Evolutionary conservation across 495 filamentous ascomycete species (phyloP), one percentile per base, ranked within the genome.

Genomic region (Aspergillus affinis): DNA sequence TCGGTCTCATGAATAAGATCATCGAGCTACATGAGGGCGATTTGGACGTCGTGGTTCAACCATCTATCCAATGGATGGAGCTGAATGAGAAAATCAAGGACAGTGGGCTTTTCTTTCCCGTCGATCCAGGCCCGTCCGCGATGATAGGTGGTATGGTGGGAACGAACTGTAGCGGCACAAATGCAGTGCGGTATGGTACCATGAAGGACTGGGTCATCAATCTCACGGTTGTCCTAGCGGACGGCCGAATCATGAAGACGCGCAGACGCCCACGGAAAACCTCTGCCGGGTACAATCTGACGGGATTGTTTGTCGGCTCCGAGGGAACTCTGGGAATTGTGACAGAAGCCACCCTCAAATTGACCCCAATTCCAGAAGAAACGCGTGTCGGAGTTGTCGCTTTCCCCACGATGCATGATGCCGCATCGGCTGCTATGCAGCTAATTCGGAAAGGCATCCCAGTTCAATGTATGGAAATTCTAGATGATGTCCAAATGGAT

Each of bases 71-170:
- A n/a, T 97, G 92, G 91, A 91, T 93, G 85, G 83, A 88, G 48
- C 74, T 97, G 51, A 97, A 96, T 68, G 84, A 89, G 59, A 75
- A 90, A 66, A 83, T 97, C 56, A 86, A 86, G 69, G 77, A 82
- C 48, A 85, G 80, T 19, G 90, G 90, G 2, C 84, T 97, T 15
- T 96, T 97, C 77, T 95, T 97, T 71, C 93, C 93, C 0, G 84
- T 92, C 17, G 91, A 95, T 65, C 91, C 91, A 18, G 90, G 82
- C 21, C 84, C 80, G 64, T 80, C 82, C 15, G 82, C 77, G 4
- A 90, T 90, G 86, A 96, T 98, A 61, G 93, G 93, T 44, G 93
- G 93, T 46, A 98, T 98, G 93, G 86, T 97, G 13, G 93, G 90
- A 0, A 97, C 93, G 0, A 92, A 92, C 30, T 97, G 93, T 80